Evolutionary conservation across 2,329 filamentous ascomycete genomes (phyloP), one percentile per base, ranked within the genome.

Genomic region (Stagonosporopsis vannaccii): DNA sequence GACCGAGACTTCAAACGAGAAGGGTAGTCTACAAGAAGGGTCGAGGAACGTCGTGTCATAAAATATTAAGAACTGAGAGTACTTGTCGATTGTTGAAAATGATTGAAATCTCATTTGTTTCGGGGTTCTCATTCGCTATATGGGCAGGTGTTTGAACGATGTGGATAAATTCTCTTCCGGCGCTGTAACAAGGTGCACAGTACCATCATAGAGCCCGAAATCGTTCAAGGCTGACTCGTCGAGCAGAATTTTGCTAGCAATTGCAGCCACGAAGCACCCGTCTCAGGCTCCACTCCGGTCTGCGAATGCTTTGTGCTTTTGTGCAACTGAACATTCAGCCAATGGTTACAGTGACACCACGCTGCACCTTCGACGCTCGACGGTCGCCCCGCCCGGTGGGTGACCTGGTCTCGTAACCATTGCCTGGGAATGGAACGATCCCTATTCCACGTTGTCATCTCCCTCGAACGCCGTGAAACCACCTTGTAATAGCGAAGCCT

Each of bases 161-260:
- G 25, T 6, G 50, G 50, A 52, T 46, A 46, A 52, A 41, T 8
- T 28, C 42, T 46, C 26, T 46, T 52, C 42, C 42, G 36, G 28
- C 9, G 25, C 35, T 30, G 13, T 12, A 11, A 17, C 41, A 37
- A 13, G 43, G 22, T 26, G 9, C 42, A 12, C 36, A 30, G 22
- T 25, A 37, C 9, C 15, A 51, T 32, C 25, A 36, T 17, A 19
- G 15, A n/a, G 20, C 19, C n/a, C 26, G 25, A 22, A 22, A 20
- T 41, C 2, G 9, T 9, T 42, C n/a, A 13, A 47, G 22, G 28
- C 13, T 32, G 30, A 32, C 30, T 32, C 30, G 12, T 32, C 13
- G 6, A 13, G 13, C 4, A 32, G 15, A 8, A n/a, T 8, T 4
- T 13, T n/a, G 2, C n/a, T n/a, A 7, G 6, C 3, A 7, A 13